Conservation (phyloP, 331 rosid genomes). For the Quercus phellos region DNA sequence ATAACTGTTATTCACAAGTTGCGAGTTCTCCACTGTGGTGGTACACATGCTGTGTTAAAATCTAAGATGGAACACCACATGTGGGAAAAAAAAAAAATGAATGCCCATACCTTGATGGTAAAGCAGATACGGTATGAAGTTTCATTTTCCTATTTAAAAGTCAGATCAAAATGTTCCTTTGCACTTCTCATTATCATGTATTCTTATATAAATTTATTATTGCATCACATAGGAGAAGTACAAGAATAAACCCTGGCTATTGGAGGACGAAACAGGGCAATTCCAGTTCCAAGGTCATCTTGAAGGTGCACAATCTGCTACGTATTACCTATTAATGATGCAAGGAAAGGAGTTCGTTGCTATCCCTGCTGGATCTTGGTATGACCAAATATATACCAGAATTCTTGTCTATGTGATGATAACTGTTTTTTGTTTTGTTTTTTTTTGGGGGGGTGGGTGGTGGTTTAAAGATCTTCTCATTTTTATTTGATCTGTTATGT, state of each 20-base stretch:
- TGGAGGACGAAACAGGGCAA: slow-evolving; percentile 98
- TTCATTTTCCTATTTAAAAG: not conserved
- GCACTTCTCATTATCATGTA: not conserved
- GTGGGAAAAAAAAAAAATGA: not conserved
- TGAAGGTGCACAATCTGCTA: slow-evolving; percentile 93
- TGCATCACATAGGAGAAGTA: slow-evolving; percentile 61
- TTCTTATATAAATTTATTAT: not conserved
- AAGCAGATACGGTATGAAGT: not conserved
- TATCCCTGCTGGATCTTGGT: slow-evolving; percentile 98
- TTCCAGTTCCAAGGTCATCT: slow-evolving; percentile 87
- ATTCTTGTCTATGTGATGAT: not conserved
- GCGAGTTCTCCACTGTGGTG: not conserved
- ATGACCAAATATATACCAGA: slow-evolving; percentile 11
- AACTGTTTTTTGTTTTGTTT: not conserved
- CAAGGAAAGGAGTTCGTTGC: slow-evolving; percentile 91
- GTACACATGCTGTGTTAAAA: not conserved
- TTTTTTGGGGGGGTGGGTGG: not conserved
- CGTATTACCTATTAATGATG: slow-evolving; percentile 76
- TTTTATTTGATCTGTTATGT: not conserved
- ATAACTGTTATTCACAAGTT: not conserved
- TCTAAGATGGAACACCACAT: not conserved
- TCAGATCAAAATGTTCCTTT: not conserved
- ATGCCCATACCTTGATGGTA: not conserved
- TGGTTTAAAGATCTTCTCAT: not conserved
- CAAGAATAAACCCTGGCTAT: slow-evolving; percentile 92